Percentiles rank a stretch among this genome's conserved stretches.
Conservation (phyloP, 352 stramenopile genomes). For the Pythium volutum region DNA sequence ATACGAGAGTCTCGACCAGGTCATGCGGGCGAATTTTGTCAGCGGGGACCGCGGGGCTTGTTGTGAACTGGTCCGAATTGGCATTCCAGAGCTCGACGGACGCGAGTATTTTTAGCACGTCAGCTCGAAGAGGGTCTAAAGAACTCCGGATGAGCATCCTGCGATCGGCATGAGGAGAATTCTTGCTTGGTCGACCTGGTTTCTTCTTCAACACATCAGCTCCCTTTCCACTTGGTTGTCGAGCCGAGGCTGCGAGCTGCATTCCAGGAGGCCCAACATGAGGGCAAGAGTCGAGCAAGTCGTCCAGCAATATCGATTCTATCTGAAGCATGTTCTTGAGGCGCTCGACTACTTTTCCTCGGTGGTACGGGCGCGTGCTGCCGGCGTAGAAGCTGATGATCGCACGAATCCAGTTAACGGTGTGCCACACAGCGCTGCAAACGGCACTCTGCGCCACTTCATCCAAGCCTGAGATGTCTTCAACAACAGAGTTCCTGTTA, state of each 20-base stretch:
- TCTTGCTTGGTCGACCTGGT: slow-evolving; percentile 21
- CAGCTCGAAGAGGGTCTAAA: slow-evolving; percentile 30
- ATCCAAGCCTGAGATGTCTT: slow-evolving; percentile 42
- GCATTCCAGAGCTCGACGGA: slow-evolving; percentile 9
- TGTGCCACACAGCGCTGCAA: slow-evolving; percentile 48
- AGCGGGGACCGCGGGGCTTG: not conserved
- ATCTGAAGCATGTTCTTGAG: slow-evolving; percentile 42
- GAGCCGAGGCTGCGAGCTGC: not conserved
- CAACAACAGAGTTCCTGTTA: slow-evolving; percentile 35
- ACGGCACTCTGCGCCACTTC: slow-evolving; percentile 35
- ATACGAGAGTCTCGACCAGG: not conserved
- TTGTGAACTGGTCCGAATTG: not conserved
- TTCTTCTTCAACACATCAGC: slow-evolving; percentile 28
- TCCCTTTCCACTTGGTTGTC: not conserved
- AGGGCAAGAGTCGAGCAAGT: slow-evolving; percentile 26
- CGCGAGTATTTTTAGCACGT: slow-evolving; percentile 37
- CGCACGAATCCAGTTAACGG: slow-evolving; percentile 61
- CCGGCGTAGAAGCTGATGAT: slow-evolving; percentile 53
- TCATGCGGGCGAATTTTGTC: not conserved
- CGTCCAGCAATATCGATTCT: slow-evolving; percentile 40
- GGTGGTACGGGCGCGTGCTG: slow-evolving; percentile 33
- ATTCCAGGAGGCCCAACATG: slow-evolving; percentile 33
- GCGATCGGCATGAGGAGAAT: slow-evolving; percentile 12
- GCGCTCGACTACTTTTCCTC: slow-evolving; percentile 35
- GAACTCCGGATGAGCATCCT: slow-evolving; percentile 24